Evolutionary conservation across 1,139 yeast species (phyloP).

Genomic region (Kodamaea sp.): DNA sequence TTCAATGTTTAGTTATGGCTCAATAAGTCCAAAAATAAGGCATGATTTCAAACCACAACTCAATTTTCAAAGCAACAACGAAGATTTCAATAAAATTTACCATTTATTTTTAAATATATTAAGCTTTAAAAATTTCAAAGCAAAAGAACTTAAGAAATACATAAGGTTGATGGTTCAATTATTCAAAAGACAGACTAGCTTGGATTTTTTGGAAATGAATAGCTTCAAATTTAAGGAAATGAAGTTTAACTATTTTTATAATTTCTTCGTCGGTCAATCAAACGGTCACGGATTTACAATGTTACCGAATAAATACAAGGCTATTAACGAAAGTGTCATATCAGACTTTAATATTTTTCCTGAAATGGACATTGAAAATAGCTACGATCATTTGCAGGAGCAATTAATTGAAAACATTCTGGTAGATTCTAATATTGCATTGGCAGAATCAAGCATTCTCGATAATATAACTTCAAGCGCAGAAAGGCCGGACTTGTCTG

Average conservation of each 20-base stretch:
- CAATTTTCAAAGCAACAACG: conserved; percentile 7
- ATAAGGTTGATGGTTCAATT: conserved; percentile 21
- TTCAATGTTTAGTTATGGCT: conserved; percentile 23
- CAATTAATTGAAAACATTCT: neutral
- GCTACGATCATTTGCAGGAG: neutral
- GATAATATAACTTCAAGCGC: no score
- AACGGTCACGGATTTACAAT: conserved; percentile 9
- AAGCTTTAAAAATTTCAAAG: conserved; percentile 12
- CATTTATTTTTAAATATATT: conserved; percentile 24
- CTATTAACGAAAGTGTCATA: conserved; percentile 15
- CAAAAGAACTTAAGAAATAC: conserved; percentile 16
- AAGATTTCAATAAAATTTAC: conserved; percentile 21
- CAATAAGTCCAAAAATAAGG: neutral
- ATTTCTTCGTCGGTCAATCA: conserved; percentile 17
- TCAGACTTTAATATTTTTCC: conserved; percentile 12
- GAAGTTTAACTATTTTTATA: conserved; percentile 18
- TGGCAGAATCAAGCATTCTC: no score
- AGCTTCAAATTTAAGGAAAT: conserved; percentile 17
- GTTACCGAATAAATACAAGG: conserved; percentile 16
- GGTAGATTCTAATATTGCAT: neutral
- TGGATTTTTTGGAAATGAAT: conserved; percentile 24
- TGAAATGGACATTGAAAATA: conserved; percentile 11
- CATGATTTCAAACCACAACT: conserved; percentile 5
- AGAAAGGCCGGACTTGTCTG: no score
- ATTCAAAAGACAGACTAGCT: conserved; percentile 22